Conservation (phyloP, 371 early-diverging fungal genomes). For the Mortierella sp. region DNA sequence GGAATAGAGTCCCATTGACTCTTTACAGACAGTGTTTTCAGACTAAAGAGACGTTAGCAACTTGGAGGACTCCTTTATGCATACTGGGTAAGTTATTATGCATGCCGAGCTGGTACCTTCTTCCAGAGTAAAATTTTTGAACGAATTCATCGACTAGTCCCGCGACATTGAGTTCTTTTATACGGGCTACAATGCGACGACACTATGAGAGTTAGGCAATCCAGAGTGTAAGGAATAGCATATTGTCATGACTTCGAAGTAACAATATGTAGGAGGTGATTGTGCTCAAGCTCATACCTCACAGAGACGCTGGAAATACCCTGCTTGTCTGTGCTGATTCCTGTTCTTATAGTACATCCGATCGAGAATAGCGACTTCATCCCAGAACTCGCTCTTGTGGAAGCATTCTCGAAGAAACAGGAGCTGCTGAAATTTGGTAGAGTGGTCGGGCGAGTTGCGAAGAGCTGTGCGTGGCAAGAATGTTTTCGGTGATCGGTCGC, state of each 20-base stretch:
- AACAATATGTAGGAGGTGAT: not conserved
- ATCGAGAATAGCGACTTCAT: conserved; percentile 55
- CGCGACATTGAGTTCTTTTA: conserved; percentile 39
- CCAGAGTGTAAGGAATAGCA: not conserved
- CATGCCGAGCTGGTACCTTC: conserved; percentile 24
- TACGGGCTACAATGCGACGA: conserved; percentile 41
- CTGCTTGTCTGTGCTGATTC: conserved; percentile 59
- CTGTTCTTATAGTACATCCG: conserved; percentile 64
- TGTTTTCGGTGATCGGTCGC: conserved; percentile 11
- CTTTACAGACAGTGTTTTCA: conserved; percentile 26
- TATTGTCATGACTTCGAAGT: not conserved
- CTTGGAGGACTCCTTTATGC: not conserved
- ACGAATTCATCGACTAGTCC: conserved; percentile 39
- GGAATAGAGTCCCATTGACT: conserved; percentile 51
- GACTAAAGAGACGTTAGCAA: conserved; percentile 10
- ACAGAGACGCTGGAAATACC: conserved; percentile 56
- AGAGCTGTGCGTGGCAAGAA: conserved; percentile 33
- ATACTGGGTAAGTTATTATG: too few species aligned
- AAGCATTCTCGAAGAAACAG: conserved; percentile 47
- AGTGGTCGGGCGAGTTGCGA: conserved; percentile 24
- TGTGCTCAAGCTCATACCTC: conserved; percentile 42
- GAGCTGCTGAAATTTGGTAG: conserved; percentile 34
- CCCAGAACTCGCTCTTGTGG: conserved; percentile 58
- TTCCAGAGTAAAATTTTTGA: conserved; percentile 40
- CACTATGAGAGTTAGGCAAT: conserved; percentile 22